A percentile compares a stretch with the other conserved stretches of the same genome.
phyloP scores from a whole-genome alignment of 2,329 filamentous ascomycete species.

The Apiospora aurea region DNA sequence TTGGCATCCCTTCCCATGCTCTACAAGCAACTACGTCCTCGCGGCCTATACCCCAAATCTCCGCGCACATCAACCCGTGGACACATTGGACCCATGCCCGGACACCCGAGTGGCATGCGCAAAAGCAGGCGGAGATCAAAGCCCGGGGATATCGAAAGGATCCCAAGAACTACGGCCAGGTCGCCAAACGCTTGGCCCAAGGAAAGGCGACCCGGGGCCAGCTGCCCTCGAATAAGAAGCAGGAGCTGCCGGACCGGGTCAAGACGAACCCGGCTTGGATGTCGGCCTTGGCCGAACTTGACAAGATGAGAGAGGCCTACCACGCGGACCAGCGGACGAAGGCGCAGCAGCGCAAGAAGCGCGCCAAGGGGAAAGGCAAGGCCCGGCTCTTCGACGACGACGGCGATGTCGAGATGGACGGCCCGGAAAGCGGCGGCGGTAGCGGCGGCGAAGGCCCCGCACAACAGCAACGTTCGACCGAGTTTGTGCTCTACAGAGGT shows the following conservation, averaged over 20 bases:
- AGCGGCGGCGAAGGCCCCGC: too few relatives aligned
- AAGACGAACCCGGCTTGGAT: conserved; percentile 54
- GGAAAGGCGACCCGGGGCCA: conserved; percentile 45
- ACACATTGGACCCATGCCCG: conserved; percentile 54
- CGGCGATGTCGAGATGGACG: conserved; percentile 18
- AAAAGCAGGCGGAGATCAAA: conserved; percentile 58
- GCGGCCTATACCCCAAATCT: not conserved
- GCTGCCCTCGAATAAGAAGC: conserved; percentile 26
- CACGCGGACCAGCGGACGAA: conserved; percentile 24
- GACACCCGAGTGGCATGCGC: conserved; percentile 52
- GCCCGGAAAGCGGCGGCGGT: conserved; percentile 31
- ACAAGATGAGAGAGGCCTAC: conserved; percentile 33
- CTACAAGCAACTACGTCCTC: not conserved
- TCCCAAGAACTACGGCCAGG: conserved; percentile 55
- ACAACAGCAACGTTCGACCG: not conserved
- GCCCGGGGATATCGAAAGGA: conserved; percentile 56
- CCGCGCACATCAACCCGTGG: conserved; percentile 55
- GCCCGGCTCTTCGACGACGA: not conserved
- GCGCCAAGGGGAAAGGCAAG: conserved; percentile 9
- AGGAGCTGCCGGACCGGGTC: conserved; percentile 54
- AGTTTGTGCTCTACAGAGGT: not conserved
- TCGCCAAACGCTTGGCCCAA: conserved; percentile 37
- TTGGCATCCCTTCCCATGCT: not conserved
- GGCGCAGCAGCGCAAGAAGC: conserved; percentile 2
- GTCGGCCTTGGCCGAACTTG: conserved; percentile 46